phyloP scores from a whole-genome alignment of 2,329 filamentous ascomycete genomes.

The Tolypocladium nubicola region DNA sequence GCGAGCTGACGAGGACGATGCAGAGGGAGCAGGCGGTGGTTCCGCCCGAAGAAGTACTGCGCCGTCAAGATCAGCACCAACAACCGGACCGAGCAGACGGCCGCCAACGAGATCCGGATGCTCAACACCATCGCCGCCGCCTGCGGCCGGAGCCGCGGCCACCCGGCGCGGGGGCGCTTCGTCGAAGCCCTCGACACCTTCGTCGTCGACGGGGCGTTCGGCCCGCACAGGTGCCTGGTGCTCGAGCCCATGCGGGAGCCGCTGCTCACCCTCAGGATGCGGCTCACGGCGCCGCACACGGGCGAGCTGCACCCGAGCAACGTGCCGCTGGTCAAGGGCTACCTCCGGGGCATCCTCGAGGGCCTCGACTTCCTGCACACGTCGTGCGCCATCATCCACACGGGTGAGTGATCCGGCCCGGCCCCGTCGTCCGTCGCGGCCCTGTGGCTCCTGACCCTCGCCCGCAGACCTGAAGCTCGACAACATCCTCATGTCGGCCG shows the following conservation, averaged over 20 bases:
- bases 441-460: neutral
- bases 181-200: constrained; percentile 20
- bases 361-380: constrained; percentile 30
- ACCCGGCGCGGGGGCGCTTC: constrained; percentile 11
- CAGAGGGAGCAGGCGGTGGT: no score
- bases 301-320: constrained; percentile 8
- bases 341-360: constrained; percentile 22
- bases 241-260: constrained; percentile 27
- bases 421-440: no score
- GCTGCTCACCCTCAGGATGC: constrained; percentile 20
- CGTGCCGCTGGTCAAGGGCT: constrained; percentile 19
- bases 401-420: constrained; percentile 1
- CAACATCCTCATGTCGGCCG: constrained; percentile 12
- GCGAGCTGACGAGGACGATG: no score
- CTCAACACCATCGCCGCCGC: neutral
- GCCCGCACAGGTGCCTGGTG: constrained; percentile 22
- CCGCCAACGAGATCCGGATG: constrained; percentile 9
- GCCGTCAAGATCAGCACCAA: constrained; percentile 13
- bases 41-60: constrained; percentile 7
- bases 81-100: constrained; percentile 9
- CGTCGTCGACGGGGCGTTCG: constrained; percentile 13
- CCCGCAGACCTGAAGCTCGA: constrained; percentile 12
- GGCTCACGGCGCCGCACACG: constrained; percentile 17
- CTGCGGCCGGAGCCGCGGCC: neutral
- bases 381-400: constrained; percentile 32